Evolutionary conservation across 306 rosid genomes (phyloP), one percentile per base, ranked within the genome.

Genomic region (Trifolium repens): DNA sequence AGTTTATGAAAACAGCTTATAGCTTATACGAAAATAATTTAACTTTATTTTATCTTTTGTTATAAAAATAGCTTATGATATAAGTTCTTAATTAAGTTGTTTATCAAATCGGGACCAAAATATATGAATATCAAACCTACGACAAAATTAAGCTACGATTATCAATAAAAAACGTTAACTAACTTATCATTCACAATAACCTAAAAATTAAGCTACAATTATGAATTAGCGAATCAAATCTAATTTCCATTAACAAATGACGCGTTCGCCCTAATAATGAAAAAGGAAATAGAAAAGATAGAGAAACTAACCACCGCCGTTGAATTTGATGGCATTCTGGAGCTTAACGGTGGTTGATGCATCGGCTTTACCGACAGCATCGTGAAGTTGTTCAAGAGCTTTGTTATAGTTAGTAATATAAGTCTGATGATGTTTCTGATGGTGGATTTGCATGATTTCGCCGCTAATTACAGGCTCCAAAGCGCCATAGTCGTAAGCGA

Each of bases 381-480:
- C 86, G 1, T 89, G 76, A 32, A 96, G 97, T 79, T 92, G 97
- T 84, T 96, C 98, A 5, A 96, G 90, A 52, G 97, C 97, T 78
- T 94, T 90, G 87, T 92, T 92, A 77, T 85, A 96, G 80, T 96
- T 96, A 79, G 97, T 92, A 82, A 96, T 11, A 81, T 96, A 96
- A 69, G 96, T 49, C 88, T 90, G 99, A 73, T 90, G 96, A 72
- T 91, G 97, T 84, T 90, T 94, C 87, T 90, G 96, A 67, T 92
- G 97, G 54, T 94, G 99, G 55, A 94, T 81, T 75, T 85, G 91
- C 99, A 96, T 92, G 85, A 92, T 92, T 69, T 96, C 93, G 67
- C 84, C 97, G 82, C 94, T 90, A 64, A 96, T 88, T 34, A 84
- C 92, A 0, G 99, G 99, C 79, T 96, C 97, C 5, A 96, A 89